These are phyloP conservation scores for Neurospora crassa DNA, from an alignment of 2,329 filamentous ascomycete genomes.

Conservation along the genomic window DNA sequence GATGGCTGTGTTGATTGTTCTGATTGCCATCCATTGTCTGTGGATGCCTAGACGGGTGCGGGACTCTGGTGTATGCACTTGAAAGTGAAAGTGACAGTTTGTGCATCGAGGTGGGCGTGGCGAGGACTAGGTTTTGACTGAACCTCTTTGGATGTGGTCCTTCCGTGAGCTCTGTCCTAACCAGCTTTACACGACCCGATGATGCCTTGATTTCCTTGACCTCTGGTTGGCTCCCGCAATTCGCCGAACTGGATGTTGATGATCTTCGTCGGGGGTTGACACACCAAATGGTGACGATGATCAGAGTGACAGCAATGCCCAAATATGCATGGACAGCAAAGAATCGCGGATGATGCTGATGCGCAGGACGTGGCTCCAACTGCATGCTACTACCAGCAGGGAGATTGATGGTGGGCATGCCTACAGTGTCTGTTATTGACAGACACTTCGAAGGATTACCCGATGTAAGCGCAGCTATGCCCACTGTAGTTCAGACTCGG, in stretches of 20 bases:
- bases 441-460: neutral
- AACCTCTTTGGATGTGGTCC: neutral
- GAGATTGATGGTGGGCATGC: constrained; percentile 30
- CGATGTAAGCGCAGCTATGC: neutral
- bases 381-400: constrained; percentile 22
- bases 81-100: constrained; percentile 1
- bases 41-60: constrained; percentile 1
- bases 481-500: constrained; percentile 12
- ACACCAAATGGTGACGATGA: constrained; percentile 22
- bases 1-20: constrained; percentile 1
- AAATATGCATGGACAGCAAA: constrained; percentile 19
- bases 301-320: constrained; percentile 24
- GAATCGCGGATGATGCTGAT: neutral
- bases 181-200: neutral
- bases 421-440: constrained; percentile 22
- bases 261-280: constrained; percentile 6
- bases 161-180: constrained; percentile 3
- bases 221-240: neutral
- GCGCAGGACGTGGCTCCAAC: constrained; percentile 17
- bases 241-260: neutral
- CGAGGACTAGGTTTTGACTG: neutral
- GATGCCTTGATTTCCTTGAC: constrained; percentile 4
- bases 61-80: neutral
- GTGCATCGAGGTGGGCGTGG: constrained; percentile 1
- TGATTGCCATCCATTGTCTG: constrained; percentile 14